A percentile compares a stretch with the other conserved stretches of the same genome.
These are phyloP conservation scores for Astragalus glycyphyllos DNA, from an alignment of 306 rosid species.

Conservation along the genomic window DNA sequence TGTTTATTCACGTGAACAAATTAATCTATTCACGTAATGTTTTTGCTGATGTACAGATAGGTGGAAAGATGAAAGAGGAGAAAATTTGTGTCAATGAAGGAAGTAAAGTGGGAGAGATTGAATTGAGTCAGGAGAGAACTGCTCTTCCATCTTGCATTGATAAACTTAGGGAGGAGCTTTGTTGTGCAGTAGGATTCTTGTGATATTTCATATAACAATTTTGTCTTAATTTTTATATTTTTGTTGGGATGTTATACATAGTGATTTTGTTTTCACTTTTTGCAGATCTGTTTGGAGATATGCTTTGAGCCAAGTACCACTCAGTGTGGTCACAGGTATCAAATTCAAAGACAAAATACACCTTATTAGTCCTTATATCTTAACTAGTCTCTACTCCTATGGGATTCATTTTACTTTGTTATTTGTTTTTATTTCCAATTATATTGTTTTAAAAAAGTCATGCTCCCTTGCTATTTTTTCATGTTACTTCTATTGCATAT, in stretches of 20 bases:
- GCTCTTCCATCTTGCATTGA: slow-evolving; percentile 69
- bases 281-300: slow-evolving; percentile 64
- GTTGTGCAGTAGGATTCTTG: slow-evolving; percentile 76
- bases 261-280: too few species aligned
- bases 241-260: background rate
- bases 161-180: slow-evolving; percentile 84
- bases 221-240: background rate
- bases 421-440: too few species aligned
- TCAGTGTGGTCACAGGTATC: slow-evolving; percentile 57
- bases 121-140: background rate
- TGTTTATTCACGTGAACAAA: background rate
- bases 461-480: background rate
- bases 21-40: background rate
- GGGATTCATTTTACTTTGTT: too few species aligned
- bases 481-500: too few species aligned
- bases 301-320: slow-evolving; percentile 94
- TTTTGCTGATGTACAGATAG: slow-evolving; percentile 44
- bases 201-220: background rate
- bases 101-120: slow-evolving; percentile 45
- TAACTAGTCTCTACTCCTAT: too few species aligned
- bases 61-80: slow-evolving; percentile 41
- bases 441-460: too few species aligned
- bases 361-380: too few species aligned
- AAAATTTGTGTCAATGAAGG: slow-evolving; percentile 36
- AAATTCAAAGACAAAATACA: too few species aligned